phyloP scores from a whole-genome alignment of 2,329 filamentous ascomycete species.

The Ophiostoma sp. region DNA sequence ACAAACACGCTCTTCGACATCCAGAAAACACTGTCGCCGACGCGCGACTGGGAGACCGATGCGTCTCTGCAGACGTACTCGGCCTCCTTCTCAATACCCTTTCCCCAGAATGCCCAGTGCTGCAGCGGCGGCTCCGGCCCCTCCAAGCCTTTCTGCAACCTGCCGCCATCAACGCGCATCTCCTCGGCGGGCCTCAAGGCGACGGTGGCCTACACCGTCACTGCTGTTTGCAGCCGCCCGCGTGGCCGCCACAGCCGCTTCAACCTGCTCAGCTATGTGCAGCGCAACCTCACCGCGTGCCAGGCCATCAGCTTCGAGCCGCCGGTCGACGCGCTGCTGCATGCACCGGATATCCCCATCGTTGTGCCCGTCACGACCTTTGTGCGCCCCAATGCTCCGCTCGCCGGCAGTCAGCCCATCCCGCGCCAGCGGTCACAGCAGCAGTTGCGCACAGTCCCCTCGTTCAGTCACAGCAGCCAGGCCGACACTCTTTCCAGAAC shows the following conservation, averaged over 20 bases:
- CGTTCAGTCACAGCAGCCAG: background rate
- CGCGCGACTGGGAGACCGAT: background rate
- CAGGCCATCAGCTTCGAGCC: background rate
- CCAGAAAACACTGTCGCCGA: background rate
- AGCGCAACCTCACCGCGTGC: background rate
- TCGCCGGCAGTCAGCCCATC: slow-evolving; percentile 1
- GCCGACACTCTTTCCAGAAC: background rate
- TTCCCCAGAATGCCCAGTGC: background rate
- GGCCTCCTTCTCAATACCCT: slow-evolving; percentile 1
- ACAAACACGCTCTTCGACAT: slow-evolving; percentile 4
- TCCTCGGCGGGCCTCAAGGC: background rate
- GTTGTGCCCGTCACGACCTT: background rate
- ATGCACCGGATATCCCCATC: background rate
- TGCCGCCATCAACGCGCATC: slow-evolving; percentile 11
- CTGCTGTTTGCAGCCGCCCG: background rate
- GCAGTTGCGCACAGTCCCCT: background rate
- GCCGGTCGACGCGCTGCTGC: background rate
- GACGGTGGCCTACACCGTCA: slow-evolving; percentile 6
- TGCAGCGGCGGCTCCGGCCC: background rate
- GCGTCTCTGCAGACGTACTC: background rate
- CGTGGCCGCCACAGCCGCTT: background rate
- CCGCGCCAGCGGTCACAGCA: background rate
- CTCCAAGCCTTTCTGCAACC: background rate
- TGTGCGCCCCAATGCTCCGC: slow-evolving; percentile 8
- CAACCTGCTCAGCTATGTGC: background rate